Evolutionary conservation across 306 rosid genomes (phyloP).

Genomic region (Fagus sylvatica): DNA sequence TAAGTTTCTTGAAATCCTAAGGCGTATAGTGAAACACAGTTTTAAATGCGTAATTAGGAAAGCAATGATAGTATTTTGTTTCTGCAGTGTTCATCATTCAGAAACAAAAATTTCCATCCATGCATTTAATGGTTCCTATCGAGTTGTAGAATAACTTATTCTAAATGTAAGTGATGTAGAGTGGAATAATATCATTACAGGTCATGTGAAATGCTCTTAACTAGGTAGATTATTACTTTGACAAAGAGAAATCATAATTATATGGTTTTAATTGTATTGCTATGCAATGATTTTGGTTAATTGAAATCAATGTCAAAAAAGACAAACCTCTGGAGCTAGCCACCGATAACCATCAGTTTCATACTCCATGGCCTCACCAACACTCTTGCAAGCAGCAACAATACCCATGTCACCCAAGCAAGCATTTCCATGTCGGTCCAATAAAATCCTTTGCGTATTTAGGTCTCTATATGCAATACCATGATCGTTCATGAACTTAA

Average conservation of each 20-base stretch:
- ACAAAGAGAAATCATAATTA: neutral
- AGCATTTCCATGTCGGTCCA: constrained; percentile 87
- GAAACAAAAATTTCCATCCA: neutral
- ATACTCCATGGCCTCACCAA: constrained; percentile 83
- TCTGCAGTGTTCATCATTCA: neutral
- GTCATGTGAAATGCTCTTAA: neutral
- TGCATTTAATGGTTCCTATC: neutral
- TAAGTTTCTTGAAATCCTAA: neutral
- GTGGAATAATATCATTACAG: neutral
- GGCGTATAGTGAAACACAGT: neutral
- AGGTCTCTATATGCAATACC: constrained; percentile 84
- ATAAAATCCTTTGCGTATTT: constrained; percentile 71
- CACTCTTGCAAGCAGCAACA: constrained; percentile 76
- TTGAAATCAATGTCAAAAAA: constrained; percentile 26
- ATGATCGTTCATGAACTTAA: constrained; percentile 88
- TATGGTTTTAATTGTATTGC: neutral
- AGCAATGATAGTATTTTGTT: constrained; percentile 1
- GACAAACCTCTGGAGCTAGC: constrained; percentile 97
- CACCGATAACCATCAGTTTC: constrained; percentile 96
- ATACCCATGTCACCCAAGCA: constrained; percentile 93
- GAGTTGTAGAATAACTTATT: constrained; percentile 8
- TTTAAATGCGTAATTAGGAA: neutral
- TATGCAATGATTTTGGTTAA: constrained; percentile 8
- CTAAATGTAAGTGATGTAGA: constrained; percentile 11
- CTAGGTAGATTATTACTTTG: neutral